Base-by-base conservation (phyloP, 768 basidiomycete species). In the Ramaria sp. region DNA sequence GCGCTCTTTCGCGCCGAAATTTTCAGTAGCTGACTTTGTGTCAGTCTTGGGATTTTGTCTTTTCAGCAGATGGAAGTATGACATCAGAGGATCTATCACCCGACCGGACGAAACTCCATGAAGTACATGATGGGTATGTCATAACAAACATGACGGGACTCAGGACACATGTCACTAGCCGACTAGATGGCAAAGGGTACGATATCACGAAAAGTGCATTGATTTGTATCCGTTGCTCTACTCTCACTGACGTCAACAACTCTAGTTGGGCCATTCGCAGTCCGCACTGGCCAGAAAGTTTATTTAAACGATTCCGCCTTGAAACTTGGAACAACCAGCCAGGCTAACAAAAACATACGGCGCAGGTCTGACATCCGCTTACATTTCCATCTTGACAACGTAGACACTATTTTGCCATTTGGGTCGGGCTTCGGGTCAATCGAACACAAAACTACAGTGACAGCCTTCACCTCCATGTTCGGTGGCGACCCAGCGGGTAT, bases 131-230 rank as follows among this genome's bases (percentile, higher is more conserved):
- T 65, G 93, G 93, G 1, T 90, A 81, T 64, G 70, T 91, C 46
- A 69, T 95, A 31, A 77, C 84, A 52, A 86, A 92, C 64, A 73
- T 91, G 9, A 78, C 84, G 1, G 92, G 91, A 6, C 77, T 96
- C 48, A 79, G 88, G 38, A 78, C 83, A 1, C 83, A 83, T 59
- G 83, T 94, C 19, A 83, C 89, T 22, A 85, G 80, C 64, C 77
- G 91, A 27, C 67, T 92, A 53, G 92, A 94, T 63, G 84, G 85
- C 12, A 83, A 76, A 62, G 92, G 92, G 7, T 95, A 91, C 63
- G 89, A 95, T 63, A 77, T 97, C 53, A 78, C 86, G 34, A 89
- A 82, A 73, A 72, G 93, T 93, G 63, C 65, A 86, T 68, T 19
- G 38, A 42, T 38, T 59, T 11, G 33, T 11, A 46, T 51, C 38